phyloP scores from a whole-genome alignment of 768 basidiomycete genomes.

The Boletus pseudo-olivaceus region DNA sequence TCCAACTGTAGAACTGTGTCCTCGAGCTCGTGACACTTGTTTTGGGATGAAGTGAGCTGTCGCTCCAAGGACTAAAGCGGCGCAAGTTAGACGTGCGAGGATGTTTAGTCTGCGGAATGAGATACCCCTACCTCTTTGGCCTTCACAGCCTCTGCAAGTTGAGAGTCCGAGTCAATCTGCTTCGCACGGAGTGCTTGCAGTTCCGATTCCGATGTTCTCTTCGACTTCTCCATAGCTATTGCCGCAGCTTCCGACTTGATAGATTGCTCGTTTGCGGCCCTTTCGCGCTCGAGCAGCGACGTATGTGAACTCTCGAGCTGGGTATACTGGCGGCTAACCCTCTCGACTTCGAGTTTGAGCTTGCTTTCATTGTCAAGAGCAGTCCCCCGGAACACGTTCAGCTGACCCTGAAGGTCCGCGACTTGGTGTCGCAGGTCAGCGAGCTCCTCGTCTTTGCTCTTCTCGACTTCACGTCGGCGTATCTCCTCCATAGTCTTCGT shows the following conservation, averaged over 20 bases:
- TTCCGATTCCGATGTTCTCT: constrained; percentile 67
- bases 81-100: neutral
- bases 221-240: constrained; percentile 63
- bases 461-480: constrained; percentile 77
- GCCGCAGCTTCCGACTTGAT: constrained; percentile 47
- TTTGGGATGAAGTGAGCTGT: constrained; percentile 66
- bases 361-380: constrained; percentile 67
- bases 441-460: constrained; percentile 85
- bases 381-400: constrained; percentile 58
- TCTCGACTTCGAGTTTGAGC: constrained; percentile 73
- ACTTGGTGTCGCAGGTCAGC: constrained; percentile 63
- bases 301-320: constrained; percentile 58
- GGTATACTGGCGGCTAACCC: constrained; percentile 53
- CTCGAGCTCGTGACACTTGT: constrained; percentile 82
- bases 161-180: constrained; percentile 63
- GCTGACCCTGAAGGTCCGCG: constrained; percentile 57
- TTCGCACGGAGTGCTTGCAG: constrained; percentile 64
- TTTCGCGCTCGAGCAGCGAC: constrained; percentile 63
- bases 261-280: constrained; percentile 47
- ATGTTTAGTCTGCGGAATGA: neutral
- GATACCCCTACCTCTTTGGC: constrained; percentile 65
- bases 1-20: constrained; percentile 83
- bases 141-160: constrained; percentile 56
- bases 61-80: constrained; percentile 64
- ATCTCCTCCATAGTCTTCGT: constrained; percentile 87